A percentile compares a stretch with the other conserved stretches of the same genome.
These are phyloP conservation scores for Tuber magnatum DNA, from an alignment of 495 filamentous ascomycete species.

Conservation along the genomic window DNA sequence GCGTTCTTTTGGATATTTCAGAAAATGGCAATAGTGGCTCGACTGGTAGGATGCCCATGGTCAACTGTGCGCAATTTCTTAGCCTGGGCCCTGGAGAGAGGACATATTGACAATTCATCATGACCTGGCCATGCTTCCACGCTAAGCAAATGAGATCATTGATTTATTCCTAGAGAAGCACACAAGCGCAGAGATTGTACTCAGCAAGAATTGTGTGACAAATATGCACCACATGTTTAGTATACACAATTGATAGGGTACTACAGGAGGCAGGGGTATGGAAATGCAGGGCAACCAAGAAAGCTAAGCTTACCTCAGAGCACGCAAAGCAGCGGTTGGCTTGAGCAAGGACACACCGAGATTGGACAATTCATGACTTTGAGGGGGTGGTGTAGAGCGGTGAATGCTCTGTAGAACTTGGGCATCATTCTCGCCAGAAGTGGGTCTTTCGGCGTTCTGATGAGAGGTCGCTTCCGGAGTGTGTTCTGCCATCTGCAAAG, in stretches of 20 bases:
- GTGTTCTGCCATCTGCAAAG: slow-evolving; percentile 11
- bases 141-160: too few relatives aligned
- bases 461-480: slow-evolving; percentile 16
- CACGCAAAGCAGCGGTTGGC: neutral
- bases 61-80: slow-evolving; percentile 16
- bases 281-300: neutral
- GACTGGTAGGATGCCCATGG: slow-evolving; percentile 2
- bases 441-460: slow-evolving; percentile 17
- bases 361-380: slow-evolving; percentile 17
- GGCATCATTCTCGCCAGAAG: neutral
- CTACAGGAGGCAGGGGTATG: neutral
- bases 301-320: neutral
- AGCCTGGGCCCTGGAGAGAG: neutral
- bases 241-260: neutral
- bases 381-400: slow-evolving; percentile 24
- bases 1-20: slow-evolving; percentile 6
- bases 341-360: neutral
- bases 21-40: slow-evolving; percentile 1
- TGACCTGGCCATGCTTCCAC: neutral
- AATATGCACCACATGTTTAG: neutral
- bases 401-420: slow-evolving; percentile 23
- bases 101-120: neutral
- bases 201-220: too few relatives aligned
- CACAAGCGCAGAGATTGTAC: too few relatives aligned
- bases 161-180: too few relatives aligned